Base-by-base conservation (phyloP, 768 basidiomycete genomes). In the Lentinus brumalis region DNA sequence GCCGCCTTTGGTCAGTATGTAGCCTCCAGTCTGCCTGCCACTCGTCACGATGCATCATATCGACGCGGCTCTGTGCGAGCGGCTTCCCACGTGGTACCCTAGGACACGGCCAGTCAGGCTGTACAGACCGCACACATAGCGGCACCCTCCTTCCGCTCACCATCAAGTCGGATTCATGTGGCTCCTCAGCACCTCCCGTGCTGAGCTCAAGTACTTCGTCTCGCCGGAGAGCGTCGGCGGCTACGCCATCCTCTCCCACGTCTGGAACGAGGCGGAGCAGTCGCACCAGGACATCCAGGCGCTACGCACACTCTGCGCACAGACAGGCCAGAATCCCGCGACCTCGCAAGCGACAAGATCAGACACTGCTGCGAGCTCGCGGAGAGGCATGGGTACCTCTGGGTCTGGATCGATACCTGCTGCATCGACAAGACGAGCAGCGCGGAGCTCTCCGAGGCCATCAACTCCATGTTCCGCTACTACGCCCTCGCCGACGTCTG, bases 371-470 rank as follows among this genome's bases (percentile, higher is more conserved):
- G 47, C 47, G 12, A 21, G 18, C 18, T 49, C 47, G 47, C 47
- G 4, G 47, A 49, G 26, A 8, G 26, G 4, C 12, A 49, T 9
- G 45, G 55, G 10, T 56, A 47, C 39, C 5, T 5, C 3, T 49
- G 47, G 15, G 38, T 51, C 18, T 57, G 56, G 56, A 31, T 44
- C 18, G 56, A 57, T n/a, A 38, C 56, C 1, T 50, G 49, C 39
- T 57, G 56, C 39, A 57, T 51, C 52, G 46, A 57, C 56, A 57
- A 57, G 49, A 21, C 47, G 18, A 57, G 56, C 49, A 57, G 56
- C n/a, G 45, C 56, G 7, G 56, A 57, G 26, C 56, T 57, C 14
- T 50, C 47, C 11, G 56, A 57, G 40, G 56, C 56, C 14, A 47
- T 56, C 26, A 49, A 49, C 47, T 49, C 50, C 30, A 51, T 51